Evolutionary conservation across 768 basidiomycete genomes (phyloP), one percentile per base, ranked within the genome.

Genomic region (Leucocoprinus sp.): DNA sequence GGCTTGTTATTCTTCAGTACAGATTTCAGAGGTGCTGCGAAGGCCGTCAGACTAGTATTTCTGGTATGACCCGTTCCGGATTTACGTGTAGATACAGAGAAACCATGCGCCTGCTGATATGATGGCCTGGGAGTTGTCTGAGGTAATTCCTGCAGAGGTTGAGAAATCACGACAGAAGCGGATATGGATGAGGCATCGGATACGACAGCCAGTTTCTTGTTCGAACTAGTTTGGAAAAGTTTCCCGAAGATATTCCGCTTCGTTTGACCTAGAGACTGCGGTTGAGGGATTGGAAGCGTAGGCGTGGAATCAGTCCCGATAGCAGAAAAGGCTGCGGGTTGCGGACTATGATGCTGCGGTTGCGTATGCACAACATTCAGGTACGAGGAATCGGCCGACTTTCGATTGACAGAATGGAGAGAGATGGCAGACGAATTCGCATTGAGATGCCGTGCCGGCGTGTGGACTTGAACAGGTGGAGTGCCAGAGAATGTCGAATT

Each of bases 231-330:
- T 57, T 75, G 83, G 68, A 90, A 90, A 26, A 89, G 63, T 57
- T 75, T 83, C 21, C 80, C 72, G 51, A 89, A 84, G 15, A 90
- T 74, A 50, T 76, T 81, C 17, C 76, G 65, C 49, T 80, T 75
- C 48, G 58, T 8, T 12, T 7, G 14, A 14, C 8, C n/a, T 53
- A 52, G 66, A 62, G 38, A 66, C 55, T 37, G 59, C 54, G 31
- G 55, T 47, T 40, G 47, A 48, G n/a, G 56, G 1, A 58, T 42
- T 2, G 64, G 43, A 8, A 56, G 55, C 5, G 33, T 36, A 11
- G 57, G 55, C 14, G 34, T 38, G 31, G 51, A 27, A 4, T 41
- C 31, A 17, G 31, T n/a, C 26, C 18, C 36, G 21, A 12, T 6
- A 34, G 29, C 22, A 24, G 36, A 39, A 23, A 15, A 37, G 22